phyloP scores from a whole-genome alignment of 108 stramenopile genomes.

The Skeletonema costatum region DNA sequence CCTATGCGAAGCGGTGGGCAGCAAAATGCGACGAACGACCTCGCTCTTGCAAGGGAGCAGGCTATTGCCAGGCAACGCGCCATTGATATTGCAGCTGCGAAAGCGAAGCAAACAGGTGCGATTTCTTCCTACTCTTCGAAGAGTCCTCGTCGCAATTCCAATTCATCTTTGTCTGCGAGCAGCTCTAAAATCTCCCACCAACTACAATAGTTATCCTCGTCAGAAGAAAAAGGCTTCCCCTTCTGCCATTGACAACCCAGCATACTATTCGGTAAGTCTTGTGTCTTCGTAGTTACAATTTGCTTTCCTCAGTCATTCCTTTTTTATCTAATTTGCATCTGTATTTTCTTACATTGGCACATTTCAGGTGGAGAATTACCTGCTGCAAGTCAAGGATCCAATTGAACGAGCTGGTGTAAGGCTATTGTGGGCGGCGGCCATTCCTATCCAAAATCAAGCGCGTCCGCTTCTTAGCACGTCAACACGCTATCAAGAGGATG shows the following conservation, averaged over 20 bases:
- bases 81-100: slow-evolving; percentile 4
- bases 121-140: neutral
- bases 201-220: neutral
- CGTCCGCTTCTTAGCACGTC: slow-evolving; percentile 71
- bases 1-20: neutral
- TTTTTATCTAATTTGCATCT: neutral
- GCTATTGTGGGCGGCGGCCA: slow-evolving; percentile 75
- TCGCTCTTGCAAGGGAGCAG: slow-evolving; percentile 2
- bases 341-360: neutral
- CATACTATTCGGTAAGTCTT: slow-evolving; percentile 37
- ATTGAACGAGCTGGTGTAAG: slow-evolving; percentile 79
- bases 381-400: slow-evolving; percentile 70
- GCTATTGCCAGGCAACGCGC: slow-evolving; percentile 6
- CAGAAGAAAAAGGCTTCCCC: slow-evolving; percentile 25
- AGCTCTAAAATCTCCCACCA: neutral
- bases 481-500: slow-evolving; percentile 70
- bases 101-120: neutral
- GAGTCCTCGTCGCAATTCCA: neutral
- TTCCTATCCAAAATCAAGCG: slow-evolving; percentile 78
- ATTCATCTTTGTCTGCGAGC: neutral
- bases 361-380: slow-evolving; percentile 32
- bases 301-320: neutral
- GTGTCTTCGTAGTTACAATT: neutral
- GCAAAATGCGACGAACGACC: neutral
- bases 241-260: slow-evolving; percentile 32